These are phyloP conservation scores for Lipomyces sp. DNA, from an alignment of 805 yeast species.

Conservation along the genomic window DNA sequence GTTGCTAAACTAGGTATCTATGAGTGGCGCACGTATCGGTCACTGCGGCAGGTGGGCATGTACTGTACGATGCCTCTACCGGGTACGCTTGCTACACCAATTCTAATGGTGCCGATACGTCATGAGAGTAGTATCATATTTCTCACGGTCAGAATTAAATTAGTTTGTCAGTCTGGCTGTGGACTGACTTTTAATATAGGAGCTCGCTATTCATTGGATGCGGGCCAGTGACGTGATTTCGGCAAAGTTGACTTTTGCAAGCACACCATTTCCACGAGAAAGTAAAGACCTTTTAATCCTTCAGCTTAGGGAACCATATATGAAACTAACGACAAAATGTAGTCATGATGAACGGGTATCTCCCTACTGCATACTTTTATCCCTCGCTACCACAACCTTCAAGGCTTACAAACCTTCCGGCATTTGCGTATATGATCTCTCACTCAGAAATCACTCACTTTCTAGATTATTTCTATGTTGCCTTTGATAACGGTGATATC, in stretches of 20 bases:
- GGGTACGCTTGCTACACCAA: slow-evolving; percentile 10
- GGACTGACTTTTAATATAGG: not conserved
- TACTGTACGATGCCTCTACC: slow-evolving; percentile 16
- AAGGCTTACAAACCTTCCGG: not conserved
- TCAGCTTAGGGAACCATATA: not conserved
- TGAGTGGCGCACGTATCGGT: slow-evolving; percentile 19
- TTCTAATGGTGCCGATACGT: slow-evolving; percentile 23
- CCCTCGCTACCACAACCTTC: not conserved
- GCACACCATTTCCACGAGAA: slow-evolving; percentile 4
- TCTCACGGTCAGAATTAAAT: slow-evolving; percentile 9
- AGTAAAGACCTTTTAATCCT: not conserved
- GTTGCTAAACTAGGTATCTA: slow-evolving; percentile 16
- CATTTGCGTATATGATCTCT: not conserved
- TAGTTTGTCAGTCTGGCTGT: not conserved
- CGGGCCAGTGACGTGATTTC: slow-evolving; percentile 16
- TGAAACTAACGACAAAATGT: not conserved
- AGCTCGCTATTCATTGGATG: slow-evolving; percentile 12
- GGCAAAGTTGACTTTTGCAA: slow-evolving; percentile 3
- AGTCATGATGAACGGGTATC: not conserved
- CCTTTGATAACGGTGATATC: slow-evolving; percentile 29
- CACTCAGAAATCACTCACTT: not conserved
- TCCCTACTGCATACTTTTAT: slow-evolving; percentile 5
- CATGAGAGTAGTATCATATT: slow-evolving; percentile 16
- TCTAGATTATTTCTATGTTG: slow-evolving; percentile 26
- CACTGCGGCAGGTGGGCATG: slow-evolving; percentile 9